Percentiles rank a stretch among this genome's conserved stretches.
Evolutionary conservation across 495 filamentous ascomycete species (phyloP).

Genomic region (Penicillium canariense): DNA sequence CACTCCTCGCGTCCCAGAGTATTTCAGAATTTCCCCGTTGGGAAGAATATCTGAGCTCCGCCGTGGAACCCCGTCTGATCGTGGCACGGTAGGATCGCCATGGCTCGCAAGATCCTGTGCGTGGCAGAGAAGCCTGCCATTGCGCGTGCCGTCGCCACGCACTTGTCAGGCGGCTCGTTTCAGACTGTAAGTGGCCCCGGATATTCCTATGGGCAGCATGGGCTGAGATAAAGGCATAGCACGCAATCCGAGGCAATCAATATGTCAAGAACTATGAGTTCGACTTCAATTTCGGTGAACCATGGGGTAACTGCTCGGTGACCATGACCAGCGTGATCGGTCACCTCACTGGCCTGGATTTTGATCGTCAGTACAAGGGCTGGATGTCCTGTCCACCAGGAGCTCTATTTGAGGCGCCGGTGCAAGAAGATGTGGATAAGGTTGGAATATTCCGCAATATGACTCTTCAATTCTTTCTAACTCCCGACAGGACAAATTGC

Average conservation of each 20-base stretch:
- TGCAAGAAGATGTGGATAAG: conserved; percentile 61
- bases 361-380: conserved; percentile 62
- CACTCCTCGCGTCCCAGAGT: conserved; percentile 19
- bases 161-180: conserved; percentile 74
- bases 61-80: conserved; percentile 9
- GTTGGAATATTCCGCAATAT: conserved; percentile 38
- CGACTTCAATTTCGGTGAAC: conserved; percentile 74
- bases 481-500: conserved; percentile 62
- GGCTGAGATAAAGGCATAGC: conserved; percentile 42
- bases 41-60: conserved; percentile 10
- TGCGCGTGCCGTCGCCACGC: conserved; percentile 85
- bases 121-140: conserved; percentile 98
- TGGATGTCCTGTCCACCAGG: conserved; percentile 81
- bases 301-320: conserved; percentile 79
- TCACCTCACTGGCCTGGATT: conserved; percentile 75
- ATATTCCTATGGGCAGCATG: conserved; percentile 15
- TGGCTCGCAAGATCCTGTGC: conserved; percentile 66
- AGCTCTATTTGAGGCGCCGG: conserved; percentile 77
- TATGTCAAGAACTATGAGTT: conserved; percentile 96
- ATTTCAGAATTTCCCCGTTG: conserved; percentile 18
- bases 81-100: conserved; percentile 15
- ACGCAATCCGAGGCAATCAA: conserved; percentile 57
- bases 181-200: conserved; percentile 57
- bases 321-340: conserved; percentile 91
- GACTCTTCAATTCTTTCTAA: conserved; percentile 9